Percentiles rank a stretch among this genome's conserved stretches.
phyloP scores from a whole-genome alignment of 2,329 filamentous ascomycete species.

The Coniochaeta pulveracea region DNA sequence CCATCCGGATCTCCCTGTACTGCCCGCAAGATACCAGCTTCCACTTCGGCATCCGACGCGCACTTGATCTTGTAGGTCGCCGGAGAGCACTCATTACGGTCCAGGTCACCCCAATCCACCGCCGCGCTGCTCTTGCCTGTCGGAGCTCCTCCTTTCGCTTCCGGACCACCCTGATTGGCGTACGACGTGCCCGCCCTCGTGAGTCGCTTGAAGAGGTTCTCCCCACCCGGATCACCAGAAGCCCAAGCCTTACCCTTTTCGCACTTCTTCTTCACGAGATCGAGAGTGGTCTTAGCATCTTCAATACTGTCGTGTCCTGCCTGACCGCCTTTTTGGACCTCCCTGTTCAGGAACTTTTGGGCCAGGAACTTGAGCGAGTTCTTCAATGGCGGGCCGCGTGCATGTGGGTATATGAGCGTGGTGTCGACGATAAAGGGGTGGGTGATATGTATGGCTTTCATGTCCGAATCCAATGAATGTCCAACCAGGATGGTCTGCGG shows the following conservation, averaged over 20 bases:
- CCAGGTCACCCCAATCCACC: constrained; percentile 81
- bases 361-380: constrained; percentile 83
- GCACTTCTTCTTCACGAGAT: constrained; percentile 91
- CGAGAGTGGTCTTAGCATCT: constrained; percentile 81
- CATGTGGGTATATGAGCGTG: constrained; percentile 79
- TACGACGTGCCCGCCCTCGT: constrained; percentile 51
- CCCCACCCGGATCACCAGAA: constrained; percentile 62
- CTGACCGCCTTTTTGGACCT: constrained; percentile 73
- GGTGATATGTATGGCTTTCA: constrained; percentile 72
- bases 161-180: constrained; percentile 46
- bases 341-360: constrained; percentile 72
- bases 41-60: constrained; percentile 46
- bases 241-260: constrained; percentile 86
- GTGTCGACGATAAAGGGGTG: constrained; percentile 95
- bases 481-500: constrained; percentile 65
- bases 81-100: constrained; percentile 42
- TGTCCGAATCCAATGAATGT: constrained; percentile 73
- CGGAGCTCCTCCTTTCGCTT: constrained; percentile 42
- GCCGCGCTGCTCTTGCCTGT: constrained; percentile 58
- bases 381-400: constrained; percentile 79
- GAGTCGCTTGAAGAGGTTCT: constrained; percentile 83
- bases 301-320: constrained; percentile 85
- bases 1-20: constrained; percentile 47
- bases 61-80: constrained; percentile 45
- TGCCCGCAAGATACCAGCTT: constrained; percentile 42